Conservation (phyloP, 352 stramenopile species). For the Phytophthora cryptogea region DNA sequence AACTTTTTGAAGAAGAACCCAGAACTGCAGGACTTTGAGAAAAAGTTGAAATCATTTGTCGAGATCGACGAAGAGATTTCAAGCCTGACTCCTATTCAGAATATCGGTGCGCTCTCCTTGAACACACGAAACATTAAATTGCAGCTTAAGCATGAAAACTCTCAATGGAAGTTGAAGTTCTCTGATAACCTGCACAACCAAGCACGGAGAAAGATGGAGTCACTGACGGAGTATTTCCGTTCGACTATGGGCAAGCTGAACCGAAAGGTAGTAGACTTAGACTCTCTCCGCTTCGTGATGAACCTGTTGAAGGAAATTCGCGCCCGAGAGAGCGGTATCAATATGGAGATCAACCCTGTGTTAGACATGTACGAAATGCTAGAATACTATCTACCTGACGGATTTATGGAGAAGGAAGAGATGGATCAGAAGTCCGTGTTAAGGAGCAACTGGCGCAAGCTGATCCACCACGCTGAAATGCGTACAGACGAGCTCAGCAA, state of each 20-base stretch:
- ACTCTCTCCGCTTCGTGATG: slow-evolving; percentile 98
- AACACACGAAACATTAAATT: slow-evolving; percentile 97
- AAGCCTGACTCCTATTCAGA: slow-evolving; percentile 86
- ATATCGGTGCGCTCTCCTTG: slow-evolving; percentile 97
- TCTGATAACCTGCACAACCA: slow-evolving; percentile 96
- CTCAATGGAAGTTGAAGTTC: slow-evolving; percentile 98
- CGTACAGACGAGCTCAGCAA: slow-evolving; percentile 96
- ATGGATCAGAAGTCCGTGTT: slow-evolving; percentile 99
- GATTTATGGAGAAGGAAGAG: slow-evolving; percentile 99
- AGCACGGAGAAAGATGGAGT: slow-evolving; percentile 92
- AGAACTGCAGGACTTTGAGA: slow-evolving; percentile 96
- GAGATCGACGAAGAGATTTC: slow-evolving; percentile 95
- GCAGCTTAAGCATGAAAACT: slow-evolving; percentile 96
- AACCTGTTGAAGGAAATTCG: slow-evolving; percentile 97
- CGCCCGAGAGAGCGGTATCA: slow-evolving; percentile 97
- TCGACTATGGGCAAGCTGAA: slow-evolving; percentile 93
- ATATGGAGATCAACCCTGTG: slow-evolving; percentile 98
- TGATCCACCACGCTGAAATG: slow-evolving; percentile 94
- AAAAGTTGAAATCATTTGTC: slow-evolving; percentile 96
- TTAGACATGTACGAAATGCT: slow-evolving; percentile 99
- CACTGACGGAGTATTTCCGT: slow-evolving; percentile 97
- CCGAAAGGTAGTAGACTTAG: slow-evolving; percentile 95
- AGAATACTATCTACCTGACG: slow-evolving; percentile 92
- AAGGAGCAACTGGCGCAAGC: slow-evolving; percentile 96
- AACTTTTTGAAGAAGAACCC: slow-evolving; percentile 94